Base-by-base conservation (phyloP, 2,329 filamentous ascomycete species). In the Botryotinia calthae region DNA sequence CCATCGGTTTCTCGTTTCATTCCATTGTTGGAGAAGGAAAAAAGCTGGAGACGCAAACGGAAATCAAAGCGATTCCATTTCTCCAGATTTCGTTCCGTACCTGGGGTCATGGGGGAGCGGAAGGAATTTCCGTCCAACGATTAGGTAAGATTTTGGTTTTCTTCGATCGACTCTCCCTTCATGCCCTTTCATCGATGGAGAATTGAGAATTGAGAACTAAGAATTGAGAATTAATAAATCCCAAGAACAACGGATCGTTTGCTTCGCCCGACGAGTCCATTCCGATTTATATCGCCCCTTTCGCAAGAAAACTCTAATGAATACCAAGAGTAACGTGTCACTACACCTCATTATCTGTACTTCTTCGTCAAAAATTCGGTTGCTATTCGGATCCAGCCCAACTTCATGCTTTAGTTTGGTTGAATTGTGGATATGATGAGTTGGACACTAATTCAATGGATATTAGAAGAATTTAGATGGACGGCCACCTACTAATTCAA, bases 361-460 rank as follows among this genome's bases (percentile, higher is more conserved):
- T 61, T 61, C 31, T 37, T 62, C 59, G 34, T 42, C 59, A 40
- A 37, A 62, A 62, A 42, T 62, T 18, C 34, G 59, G 59, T 42
- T 42, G 25, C 31, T 61, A 62, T n/a, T 62, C 59, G 59, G 25
- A 62, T 46, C 28, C 6, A n/a, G 51, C 31, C 4, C 28, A 34
- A 34, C 16, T 22, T 31, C 34, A 61, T 20, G 22, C 44, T 22
- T 22, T 25, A 20, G 14, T 40, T 66, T 44, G 63, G 44, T 51
- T 44, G 51, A 66, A 66, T 66, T 66, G 63, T 66, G 63, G 63
- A 37, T 31, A 66, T 10, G 28, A 51, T 64, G 44, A 66, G 31
- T 22, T 51, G 44, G 44, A 31, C 42, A 64, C 10, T 2, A n/a
- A 46, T 44, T 46, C n/a, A 20, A 42, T 18, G 22, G n/a, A 61